A percentile compares a stretch with the other conserved stretches of the same genome.
Conservation (phyloP, 139 green algal genomes). For the Chlorella sp. region DNA sequence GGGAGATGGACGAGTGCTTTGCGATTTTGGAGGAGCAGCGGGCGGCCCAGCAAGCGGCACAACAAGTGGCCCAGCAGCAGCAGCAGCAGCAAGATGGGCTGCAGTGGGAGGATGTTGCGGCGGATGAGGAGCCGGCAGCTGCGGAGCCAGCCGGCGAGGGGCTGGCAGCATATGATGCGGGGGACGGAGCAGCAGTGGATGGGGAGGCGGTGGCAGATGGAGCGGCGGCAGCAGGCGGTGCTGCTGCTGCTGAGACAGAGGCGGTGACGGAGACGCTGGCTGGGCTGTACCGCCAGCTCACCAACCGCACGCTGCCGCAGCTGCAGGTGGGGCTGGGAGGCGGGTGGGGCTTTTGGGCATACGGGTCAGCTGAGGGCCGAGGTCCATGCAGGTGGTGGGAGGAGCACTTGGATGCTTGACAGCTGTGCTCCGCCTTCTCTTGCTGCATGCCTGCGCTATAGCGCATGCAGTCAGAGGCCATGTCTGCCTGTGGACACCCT, state of each 20-base stretch:
- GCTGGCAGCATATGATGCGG: constrained; percentile 9
- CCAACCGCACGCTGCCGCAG: constrained; percentile 27
- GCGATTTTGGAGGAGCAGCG: constrained; percentile 24
- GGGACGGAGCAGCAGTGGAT: neutral
- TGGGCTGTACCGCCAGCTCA: constrained; percentile 33
- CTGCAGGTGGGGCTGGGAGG: neutral
- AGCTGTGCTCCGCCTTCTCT: no score
- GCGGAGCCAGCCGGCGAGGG: neutral
- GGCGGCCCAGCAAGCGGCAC: neutral
- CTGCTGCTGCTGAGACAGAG: neutral
- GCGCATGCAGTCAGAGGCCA: neutral
- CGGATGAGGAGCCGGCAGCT: neutral
- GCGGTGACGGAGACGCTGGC: constrained; percentile 41
- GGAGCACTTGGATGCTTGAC: no score
- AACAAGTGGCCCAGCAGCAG: neutral
- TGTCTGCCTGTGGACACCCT: neutral
- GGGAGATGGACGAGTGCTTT: constrained; percentile 32
- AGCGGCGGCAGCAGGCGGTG: neutral
- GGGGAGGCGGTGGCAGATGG: neutral
- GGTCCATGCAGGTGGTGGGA: no score
- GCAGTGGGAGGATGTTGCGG: constrained; percentile 44
- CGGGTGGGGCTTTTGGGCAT: no score
- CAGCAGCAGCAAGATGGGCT: neutral
- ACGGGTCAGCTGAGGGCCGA: no score
- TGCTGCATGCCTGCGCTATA: no score